Conservation (phyloP, 176 grass and related monocot species). For the Tillandsia leiboldiana region DNA sequence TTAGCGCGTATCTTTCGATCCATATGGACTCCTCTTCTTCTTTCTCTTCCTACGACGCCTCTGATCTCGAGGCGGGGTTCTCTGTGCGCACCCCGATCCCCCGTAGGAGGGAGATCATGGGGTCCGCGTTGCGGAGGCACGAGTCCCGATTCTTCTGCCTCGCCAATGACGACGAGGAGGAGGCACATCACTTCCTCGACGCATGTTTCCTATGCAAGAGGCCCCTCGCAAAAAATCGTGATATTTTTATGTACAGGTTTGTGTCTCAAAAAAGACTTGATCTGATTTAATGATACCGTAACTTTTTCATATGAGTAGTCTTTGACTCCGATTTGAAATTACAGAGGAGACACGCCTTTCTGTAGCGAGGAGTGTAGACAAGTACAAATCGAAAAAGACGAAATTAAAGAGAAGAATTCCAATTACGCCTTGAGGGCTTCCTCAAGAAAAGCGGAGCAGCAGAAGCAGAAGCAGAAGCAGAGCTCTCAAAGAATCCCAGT, state of each 20-base stretch:
- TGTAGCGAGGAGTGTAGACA: conserved; percentile 52
- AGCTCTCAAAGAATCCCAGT: conserved; percentile 37
- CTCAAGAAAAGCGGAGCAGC: conserved; percentile 16
- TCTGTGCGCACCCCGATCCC: not conserved
- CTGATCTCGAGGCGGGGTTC: not conserved
- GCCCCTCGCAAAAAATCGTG: conserved; percentile 21
- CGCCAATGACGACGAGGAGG: conserved; percentile 5
- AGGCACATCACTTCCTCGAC: conserved; percentile 17
- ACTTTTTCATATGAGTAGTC: not conserved
- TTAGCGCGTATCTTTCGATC: too few relatives aligned
- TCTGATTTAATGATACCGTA: not conserved
- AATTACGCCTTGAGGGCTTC: not conserved
- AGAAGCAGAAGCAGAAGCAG: conserved; percentile 22
- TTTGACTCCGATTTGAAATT: not conserved
- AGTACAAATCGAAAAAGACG: conserved; percentile 32
- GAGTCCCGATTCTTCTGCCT: not conserved
- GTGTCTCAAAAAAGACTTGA: not conserved
- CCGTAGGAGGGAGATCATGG: not conserved
- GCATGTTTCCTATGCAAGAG: conserved; percentile 44
- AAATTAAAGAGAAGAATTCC: not conserved
- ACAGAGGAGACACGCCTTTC: conserved; percentile 55
- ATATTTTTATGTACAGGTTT: conserved; percentile 63
- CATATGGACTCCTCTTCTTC: not conserved
- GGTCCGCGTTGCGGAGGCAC: not conserved
- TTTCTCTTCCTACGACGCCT: not conserved